These are phyloP conservation scores for Ceratocystis cacaofunesta DNA, from an alignment of 2,329 filamentous ascomycete genomes.

Conservation along the genomic window DNA sequence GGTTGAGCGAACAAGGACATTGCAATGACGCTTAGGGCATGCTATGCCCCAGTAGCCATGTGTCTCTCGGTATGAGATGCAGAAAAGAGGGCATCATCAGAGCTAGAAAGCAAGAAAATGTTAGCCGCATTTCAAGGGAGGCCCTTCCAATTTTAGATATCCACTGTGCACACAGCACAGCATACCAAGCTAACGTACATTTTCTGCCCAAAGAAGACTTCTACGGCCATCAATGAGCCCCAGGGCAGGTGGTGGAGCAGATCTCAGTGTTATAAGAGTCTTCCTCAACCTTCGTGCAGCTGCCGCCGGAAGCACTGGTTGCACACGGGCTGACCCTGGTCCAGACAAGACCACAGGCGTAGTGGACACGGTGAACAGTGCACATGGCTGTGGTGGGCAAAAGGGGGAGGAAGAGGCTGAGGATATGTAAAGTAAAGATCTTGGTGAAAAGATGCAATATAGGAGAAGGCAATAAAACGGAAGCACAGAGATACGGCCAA, in stretches of 20 bases:
- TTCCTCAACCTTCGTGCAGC: background rate
- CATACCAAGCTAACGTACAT: background rate
- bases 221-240: background rate
- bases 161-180: too few relatives aligned
- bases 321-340: conserved; percentile 4
- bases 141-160: background rate
- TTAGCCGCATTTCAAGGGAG: background rate
- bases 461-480: background rate
- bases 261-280: background rate
- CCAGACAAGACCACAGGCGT: conserved; percentile 10
- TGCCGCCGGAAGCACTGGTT: background rate
- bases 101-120: background rate
- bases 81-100: background rate
- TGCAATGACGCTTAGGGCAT: background rate
- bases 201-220: background rate
- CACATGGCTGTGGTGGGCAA: conserved; percentile 3
- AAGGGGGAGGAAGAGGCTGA: too few relatives aligned
- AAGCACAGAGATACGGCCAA: background rate
- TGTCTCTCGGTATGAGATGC: background rate
- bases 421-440: too few relatives aligned
- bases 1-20: background rate
- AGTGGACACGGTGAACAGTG: conserved; percentile 8
- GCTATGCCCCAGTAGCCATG: background rate
- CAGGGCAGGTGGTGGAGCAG: background rate
- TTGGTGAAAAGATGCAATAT: background rate